A percentile compares a stretch with the other conserved stretches of the same genome.
Conservation (phyloP, 2,329 filamentous ascomycete species). For the Nannizziopsis barbatae region DNA sequence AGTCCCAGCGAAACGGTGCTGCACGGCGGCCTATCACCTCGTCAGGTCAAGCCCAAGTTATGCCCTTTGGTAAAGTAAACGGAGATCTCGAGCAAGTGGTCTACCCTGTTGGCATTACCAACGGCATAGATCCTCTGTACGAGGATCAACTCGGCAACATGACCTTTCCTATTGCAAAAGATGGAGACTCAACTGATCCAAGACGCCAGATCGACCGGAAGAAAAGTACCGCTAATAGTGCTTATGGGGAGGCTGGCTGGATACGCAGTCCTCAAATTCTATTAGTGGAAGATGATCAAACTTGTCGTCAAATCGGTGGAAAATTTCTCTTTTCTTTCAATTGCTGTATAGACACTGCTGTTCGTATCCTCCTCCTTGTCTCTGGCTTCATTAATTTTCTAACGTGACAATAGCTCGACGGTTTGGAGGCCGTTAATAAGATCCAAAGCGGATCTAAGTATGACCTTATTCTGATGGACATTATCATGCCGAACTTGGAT, state of each 20-base stretch:
- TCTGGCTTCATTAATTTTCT: conserved; percentile 1
- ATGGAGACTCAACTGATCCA: conserved; percentile 40
- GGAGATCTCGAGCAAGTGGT: conserved; percentile 60
- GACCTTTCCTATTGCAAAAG: conserved; percentile 67
- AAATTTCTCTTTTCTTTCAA: conserved; percentile 57
- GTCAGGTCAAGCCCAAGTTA: conserved; percentile 39
- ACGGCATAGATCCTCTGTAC: conserved; percentile 90
- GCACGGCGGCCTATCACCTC: conserved; percentile 33
- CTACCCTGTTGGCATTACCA: conserved; percentile 80
- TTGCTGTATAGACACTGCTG: conserved; percentile 52
- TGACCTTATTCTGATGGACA: conserved; percentile 72
- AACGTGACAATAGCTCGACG: conserved; percentile 54
- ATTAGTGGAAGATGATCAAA: conserved; percentile 72
- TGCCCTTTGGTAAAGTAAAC: conserved; percentile 41
- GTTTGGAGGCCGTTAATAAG: conserved; percentile 81
- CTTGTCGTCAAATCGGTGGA: conserved; percentile 54
- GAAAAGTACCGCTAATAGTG: conserved; percentile 44
- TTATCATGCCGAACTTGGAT: conserved; percentile 95
- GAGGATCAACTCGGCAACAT: conserved; percentile 92
- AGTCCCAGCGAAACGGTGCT: conserved; percentile 28
- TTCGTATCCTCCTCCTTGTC: conserved; percentile 31
- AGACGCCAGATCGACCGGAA: conserved; percentile 41
- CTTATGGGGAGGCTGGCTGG: conserved; percentile 53
- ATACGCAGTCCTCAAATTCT: conserved; percentile 63
- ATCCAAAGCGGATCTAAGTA: conserved; percentile 57